Base-by-base conservation (phyloP, 2,329 filamentous ascomycete genomes). In the Alternaria rosae region DNA sequence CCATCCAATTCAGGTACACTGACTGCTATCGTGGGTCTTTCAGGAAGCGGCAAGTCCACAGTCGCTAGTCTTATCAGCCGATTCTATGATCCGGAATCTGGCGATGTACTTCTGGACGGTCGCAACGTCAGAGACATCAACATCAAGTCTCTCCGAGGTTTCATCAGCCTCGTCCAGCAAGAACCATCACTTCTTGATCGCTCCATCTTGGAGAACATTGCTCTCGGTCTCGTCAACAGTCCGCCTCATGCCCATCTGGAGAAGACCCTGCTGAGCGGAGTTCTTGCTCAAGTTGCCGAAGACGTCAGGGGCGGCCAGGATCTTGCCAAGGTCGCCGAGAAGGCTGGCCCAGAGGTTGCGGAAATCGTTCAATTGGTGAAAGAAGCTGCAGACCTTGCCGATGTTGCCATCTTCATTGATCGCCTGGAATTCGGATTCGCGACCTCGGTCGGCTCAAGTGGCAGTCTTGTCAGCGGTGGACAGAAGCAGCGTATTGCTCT, bases 41-140 rank as follows among this genome's bases (percentile, higher is more conserved):
- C 78, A 6, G 80, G 80, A 11, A 80, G 78, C 59, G 81, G 81
- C 23, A 82, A 82, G 53, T 79, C 77, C 2, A 82, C 81, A 0
- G 75, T 82, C 23, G 78, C 79, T 6, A 73, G 72, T 30, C 70
- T 83, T 2, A 69, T 79, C 23, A 72, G 71, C 26, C 68, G 78
- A 15, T 75, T 81, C 38, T 83, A 82, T 60, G 80, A 83, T 56
- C 78, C 80, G 3, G 65, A 70, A n/a, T 71, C 76, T 17, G 70
- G 95, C 7, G 89, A 89, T 44, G 44, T 76, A 41, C 92, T 88
- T 59, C 84, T 83, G 6, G 80, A 82, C 42, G 92, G 90, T 60
- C 66, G 72, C 8, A 75, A 81, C 54, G 61, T 82, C 35, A 74
- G 70, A 15, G 69, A 77, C 9, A 65, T 82, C 17, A 81, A 82